Percentiles rank a stretch among this genome's conserved stretches.
These are phyloP conservation scores for Polysphondylium violaceum DNA, from an alignment of 78 protist species.

Conservation along the genomic window DNA sequence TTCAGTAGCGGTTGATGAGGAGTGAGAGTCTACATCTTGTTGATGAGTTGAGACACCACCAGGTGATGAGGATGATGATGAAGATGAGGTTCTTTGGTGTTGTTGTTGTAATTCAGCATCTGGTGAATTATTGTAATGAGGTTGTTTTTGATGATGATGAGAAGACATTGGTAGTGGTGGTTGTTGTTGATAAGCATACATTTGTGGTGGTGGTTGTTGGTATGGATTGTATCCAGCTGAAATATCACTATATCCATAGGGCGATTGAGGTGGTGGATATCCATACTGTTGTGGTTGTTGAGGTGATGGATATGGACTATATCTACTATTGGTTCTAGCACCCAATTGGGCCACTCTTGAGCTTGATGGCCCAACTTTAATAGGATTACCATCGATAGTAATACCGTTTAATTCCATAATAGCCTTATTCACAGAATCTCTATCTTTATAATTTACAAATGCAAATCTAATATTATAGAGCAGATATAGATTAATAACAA, in stretches of 20 bases:
- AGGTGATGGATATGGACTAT: not conserved
- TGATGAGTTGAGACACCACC: no score
- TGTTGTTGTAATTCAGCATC: not conserved
- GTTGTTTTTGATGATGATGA: not conserved
- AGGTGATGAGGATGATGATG: no score
- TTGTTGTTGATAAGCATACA: not conserved
- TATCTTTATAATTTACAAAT: slow-evolving; percentile 45
- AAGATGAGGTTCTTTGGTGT: not conserved
- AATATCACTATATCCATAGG: not conserved
- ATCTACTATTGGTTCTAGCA: not conserved
- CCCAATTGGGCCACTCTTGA: no score
- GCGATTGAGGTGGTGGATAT: no score
- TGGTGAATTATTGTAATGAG: not conserved
- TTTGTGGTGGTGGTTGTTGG: not conserved
- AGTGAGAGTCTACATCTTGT: not conserved
- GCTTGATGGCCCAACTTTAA: slow-evolving; percentile 46
- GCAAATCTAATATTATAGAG: slow-evolving; percentile 1
- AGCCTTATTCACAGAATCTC: slow-evolving; percentile 25
- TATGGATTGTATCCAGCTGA: not conserved
- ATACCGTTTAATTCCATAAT: slow-evolving; percentile 22
- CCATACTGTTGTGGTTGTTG: not conserved
- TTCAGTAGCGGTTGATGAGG: not conserved
- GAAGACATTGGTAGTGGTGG: not conserved
- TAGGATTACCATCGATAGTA: slow-evolving; percentile 9
- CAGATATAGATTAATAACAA: not conserved